Base-by-base conservation (phyloP, 2,329 filamentous ascomycete species). In the Cercospora janseana region DNA sequence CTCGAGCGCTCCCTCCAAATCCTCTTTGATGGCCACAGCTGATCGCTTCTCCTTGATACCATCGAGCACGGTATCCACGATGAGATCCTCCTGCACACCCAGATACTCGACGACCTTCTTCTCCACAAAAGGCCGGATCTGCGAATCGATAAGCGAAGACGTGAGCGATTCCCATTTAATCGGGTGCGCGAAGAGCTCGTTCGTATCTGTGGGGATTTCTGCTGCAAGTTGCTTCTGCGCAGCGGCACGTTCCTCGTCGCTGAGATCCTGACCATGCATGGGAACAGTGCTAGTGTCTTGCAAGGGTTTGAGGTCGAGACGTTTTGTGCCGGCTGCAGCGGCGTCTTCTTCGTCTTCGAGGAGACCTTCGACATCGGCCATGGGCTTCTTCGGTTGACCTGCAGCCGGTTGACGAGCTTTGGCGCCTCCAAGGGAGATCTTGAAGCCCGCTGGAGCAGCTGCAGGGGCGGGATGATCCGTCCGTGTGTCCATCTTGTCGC, bases 81-180 rank as follows among this genome's bases (percentile, higher is more conserved):
- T 76, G 73, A 96, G 85, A 72, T 97, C 88, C 69, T 98, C 93
- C 71, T 97, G 90, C 51, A 98, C 87, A 52, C 94, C 94, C 41
- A 98, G 79, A 63, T 93, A 94, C 70, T 98, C 93, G 54, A 98
- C 86, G 60, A 97, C 88, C 79, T 97, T 98, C 80, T 95, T 95
- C 75, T 95, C 90, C 49, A 97, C 88, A 72, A 96, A 98, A 23
- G 92, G 91, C 64, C 87, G 83, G 60, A 98, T 81, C 67, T 96
- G 91, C 57, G 94, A 87, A 54, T 82, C 80, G 52, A 97, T 82
- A 32, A 93, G 79, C 12, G 79, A 77, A 54, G 93, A 86, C 66
- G 94, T 88, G 67, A 98, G 79, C 70, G 84, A 88, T 44, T 94
- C 86, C 93, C 93, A 98, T 62, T 91, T 87, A 67, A 98, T 83